Conservation (phyloP, 495 filamentous ascomycete species). For the Hypomontagnella monticulosa region DNA sequence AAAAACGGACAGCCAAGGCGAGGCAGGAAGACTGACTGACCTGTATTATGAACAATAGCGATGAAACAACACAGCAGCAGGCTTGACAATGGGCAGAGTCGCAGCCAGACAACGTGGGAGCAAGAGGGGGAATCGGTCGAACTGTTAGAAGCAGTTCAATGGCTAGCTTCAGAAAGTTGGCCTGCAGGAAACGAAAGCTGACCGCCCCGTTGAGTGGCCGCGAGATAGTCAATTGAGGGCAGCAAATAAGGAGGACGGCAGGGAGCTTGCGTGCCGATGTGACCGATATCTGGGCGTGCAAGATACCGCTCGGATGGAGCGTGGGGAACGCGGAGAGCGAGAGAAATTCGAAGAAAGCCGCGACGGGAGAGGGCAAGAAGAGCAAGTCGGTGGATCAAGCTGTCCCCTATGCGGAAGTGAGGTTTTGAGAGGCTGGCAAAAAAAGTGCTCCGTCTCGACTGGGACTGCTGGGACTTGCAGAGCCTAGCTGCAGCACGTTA, state of each 20-base stretch:
- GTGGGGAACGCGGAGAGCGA: slow-evolving; percentile 45
- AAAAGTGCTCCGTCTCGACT: background rate
- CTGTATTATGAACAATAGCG: slow-evolving; percentile 50
- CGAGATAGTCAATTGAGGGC: slow-evolving; percentile 47
- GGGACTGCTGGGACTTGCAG: slow-evolving; percentile 25
- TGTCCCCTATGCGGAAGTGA: slow-evolving; percentile 14
- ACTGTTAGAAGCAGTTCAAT: slow-evolving; percentile 41
- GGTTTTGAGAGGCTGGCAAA: slow-evolving; percentile 8
- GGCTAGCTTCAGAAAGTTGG: slow-evolving; percentile 43
- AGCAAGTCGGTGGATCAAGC: slow-evolving; percentile 12
- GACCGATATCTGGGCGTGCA: slow-evolving; percentile 44
- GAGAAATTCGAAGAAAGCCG: slow-evolving; percentile 29
- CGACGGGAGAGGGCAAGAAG: slow-evolving; percentile 27
- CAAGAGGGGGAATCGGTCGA: slow-evolving; percentile 46
- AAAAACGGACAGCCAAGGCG: slow-evolving; percentile 40
- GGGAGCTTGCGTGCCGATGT: slow-evolving; percentile 44
- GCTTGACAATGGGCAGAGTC: slow-evolving; percentile 42
- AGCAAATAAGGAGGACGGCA: slow-evolving; percentile 48
- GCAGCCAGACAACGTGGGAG: slow-evolving; percentile 50
- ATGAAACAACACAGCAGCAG: slow-evolving; percentile 49
- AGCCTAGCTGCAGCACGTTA: slow-evolving; percentile 12
- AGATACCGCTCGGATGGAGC: slow-evolving; percentile 38
- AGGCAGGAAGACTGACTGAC: slow-evolving; percentile 51
- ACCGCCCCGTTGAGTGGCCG: slow-evolving; percentile 45
- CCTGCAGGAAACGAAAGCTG: slow-evolving; percentile 45